phyloP scores from a whole-genome alignment of 2,329 filamentous ascomycete species.

The Fonsecaea monophora region DNA sequence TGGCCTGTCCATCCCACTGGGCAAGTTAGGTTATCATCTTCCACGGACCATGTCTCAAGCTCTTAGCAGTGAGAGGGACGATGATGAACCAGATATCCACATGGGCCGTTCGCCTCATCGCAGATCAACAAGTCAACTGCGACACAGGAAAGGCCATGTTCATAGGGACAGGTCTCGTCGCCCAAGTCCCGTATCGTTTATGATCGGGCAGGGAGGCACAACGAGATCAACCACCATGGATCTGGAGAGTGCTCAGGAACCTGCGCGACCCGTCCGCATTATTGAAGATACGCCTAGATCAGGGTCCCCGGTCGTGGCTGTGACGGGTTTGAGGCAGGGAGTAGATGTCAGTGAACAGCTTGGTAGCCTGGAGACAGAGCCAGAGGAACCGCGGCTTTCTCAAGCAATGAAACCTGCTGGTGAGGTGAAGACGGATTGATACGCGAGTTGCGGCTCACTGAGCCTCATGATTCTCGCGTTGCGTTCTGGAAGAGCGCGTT shows the following conservation, averaged over 20 bases:
- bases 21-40: constrained; percentile 56
- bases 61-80: constrained; percentile 49
- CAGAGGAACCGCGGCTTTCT: neutral
- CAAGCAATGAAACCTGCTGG: neutral
- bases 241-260: constrained; percentile 23
- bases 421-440: neutral
- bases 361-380: neutral
- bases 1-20: constrained; percentile 79
- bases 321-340: neutral
- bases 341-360: neutral
- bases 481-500: neutral
- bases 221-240: constrained; percentile 1
- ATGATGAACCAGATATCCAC: constrained; percentile 23
- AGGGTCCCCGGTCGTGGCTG: neutral
- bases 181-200: constrained; percentile 25
- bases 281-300: constrained; percentile 22
- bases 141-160: constrained; percentile 22
- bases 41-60: constrained; percentile 54
- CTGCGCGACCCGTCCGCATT: constrained; percentile 27
- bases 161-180: constrained; percentile 10
- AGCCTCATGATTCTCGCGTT: neutral
- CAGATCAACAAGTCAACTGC: constrained; percentile 17
- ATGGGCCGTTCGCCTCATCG: constrained; percentile 8
- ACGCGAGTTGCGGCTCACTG: neutral
- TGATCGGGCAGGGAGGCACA: constrained; percentile 15